phyloP scores from a whole-genome alignment of 306 rosid species.

The Dalbergia cultrata region DNA sequence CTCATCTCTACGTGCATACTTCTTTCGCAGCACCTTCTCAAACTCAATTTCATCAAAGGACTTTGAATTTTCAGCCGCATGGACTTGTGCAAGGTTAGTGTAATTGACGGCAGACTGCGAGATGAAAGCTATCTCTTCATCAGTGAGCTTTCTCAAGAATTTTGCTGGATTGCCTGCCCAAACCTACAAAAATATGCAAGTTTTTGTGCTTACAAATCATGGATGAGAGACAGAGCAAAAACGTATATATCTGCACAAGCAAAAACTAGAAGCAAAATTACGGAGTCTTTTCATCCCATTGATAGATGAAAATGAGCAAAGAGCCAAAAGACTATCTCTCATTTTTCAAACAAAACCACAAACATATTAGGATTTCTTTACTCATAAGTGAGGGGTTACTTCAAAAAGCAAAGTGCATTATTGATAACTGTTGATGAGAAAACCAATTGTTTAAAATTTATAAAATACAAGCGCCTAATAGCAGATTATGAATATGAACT shows the following conservation, averaged over 20 bases:
- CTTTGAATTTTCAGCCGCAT: constrained; percentile 91
- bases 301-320: constrained; percentile 1
- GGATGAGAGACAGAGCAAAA: neutral
- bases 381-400: neutral
- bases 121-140: constrained; percentile 85
- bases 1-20: constrained; percentile 81
- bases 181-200: constrained; percentile 59
- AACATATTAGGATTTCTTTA: neutral
- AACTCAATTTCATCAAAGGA: constrained; percentile 79
- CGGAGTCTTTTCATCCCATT: constrained; percentile 22
- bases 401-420: neutral
- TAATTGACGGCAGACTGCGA: constrained; percentile 86
- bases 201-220: constrained; percentile 34
- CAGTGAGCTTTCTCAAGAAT: constrained; percentile 90
- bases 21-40: constrained; percentile 90
- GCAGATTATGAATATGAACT: neutral
- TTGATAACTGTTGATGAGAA: neutral
- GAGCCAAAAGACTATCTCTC: neutral
- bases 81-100: constrained; percentile 90
- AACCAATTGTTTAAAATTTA: neutral
- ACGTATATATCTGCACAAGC: neutral
- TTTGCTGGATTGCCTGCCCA: constrained; percentile 99
- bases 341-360: neutral
- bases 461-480: constrained; percentile 4
- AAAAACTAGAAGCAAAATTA: constrained; percentile 21